phyloP scores from a whole-genome alignment of 2,329 filamentous ascomycete genomes.

The Alternaria gaisen region DNA sequence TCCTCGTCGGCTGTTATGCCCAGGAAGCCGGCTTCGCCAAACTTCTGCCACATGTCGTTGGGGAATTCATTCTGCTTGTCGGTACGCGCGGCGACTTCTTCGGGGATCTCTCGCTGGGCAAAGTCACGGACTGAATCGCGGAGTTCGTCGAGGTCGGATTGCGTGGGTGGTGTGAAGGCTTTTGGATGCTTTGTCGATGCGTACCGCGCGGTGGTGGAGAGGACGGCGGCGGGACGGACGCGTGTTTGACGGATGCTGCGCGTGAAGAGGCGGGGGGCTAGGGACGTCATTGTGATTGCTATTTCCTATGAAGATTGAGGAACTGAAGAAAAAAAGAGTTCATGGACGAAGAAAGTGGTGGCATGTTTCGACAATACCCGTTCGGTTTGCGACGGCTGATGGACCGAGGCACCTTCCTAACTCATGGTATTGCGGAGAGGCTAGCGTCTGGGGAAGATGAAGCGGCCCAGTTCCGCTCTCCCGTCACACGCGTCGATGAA shows the following conservation, averaged over 20 bases:
- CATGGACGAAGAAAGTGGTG: slow-evolving; percentile 7
- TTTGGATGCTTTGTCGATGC: slow-evolving; percentile 75
- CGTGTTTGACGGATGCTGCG: slow-evolving; percentile 50
- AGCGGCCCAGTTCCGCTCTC: slow-evolving; percentile 24
- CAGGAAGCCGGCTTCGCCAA: slow-evolving; percentile 88
- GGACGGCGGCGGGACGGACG: slow-evolving; percentile 17
- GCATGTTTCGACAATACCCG: slow-evolving; percentile 9
- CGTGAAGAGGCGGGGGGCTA: slow-evolving; percentile 48
- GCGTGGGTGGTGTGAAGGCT: slow-evolving; percentile 73
- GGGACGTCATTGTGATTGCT: slow-evolving; percentile 42
- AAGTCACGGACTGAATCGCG: slow-evolving; percentile 90
- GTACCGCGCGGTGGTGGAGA: slow-evolving; percentile 41
- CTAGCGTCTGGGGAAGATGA: slow-evolving; percentile 28
- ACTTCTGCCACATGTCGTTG: slow-evolving; percentile 88
- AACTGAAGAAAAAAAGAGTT: neutral
- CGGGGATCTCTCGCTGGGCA: slow-evolving; percentile 82
- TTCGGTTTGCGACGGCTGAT: slow-evolving; percentile 38
- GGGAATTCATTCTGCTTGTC: slow-evolving; percentile 91
- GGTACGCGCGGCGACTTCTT: slow-evolving; percentile 81
- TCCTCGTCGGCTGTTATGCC: slow-evolving; percentile 94
- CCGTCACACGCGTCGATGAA: neutral
- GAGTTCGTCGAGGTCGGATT: slow-evolving; percentile 79
- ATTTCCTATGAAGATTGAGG: neutral
- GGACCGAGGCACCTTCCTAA: slow-evolving; percentile 31
- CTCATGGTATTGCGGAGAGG: slow-evolving; percentile 19